A percentile compares a stretch with the other conserved stretches of the same genome.
Conservation (phyloP, 2,329 filamentous ascomycete genomes). For the Stenocarpella maydis region DNA sequence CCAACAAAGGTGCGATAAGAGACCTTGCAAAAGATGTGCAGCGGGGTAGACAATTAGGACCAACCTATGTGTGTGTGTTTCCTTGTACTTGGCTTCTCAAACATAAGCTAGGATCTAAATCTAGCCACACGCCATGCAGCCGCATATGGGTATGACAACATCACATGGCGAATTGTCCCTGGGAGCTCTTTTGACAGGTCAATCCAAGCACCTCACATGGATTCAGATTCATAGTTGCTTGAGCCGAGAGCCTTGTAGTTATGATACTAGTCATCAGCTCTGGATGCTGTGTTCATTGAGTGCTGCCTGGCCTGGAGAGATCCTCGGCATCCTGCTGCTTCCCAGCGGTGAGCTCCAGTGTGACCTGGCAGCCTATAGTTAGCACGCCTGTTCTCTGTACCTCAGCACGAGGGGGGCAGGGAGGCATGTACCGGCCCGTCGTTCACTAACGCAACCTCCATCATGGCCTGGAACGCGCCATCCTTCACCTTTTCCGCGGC, state of each 20-base stretch:
- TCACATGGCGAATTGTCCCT: neutral
- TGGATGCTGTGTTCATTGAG: neutral
- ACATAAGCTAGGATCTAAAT: too few relatives aligned
- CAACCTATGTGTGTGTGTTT: too few relatives aligned
- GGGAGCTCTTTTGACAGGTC: too few relatives aligned
- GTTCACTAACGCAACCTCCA: constrained; percentile 94
- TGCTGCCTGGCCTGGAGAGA: neutral
- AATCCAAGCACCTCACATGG: neutral
- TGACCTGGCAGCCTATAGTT: constrained; percentile 44
- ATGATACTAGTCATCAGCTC: too few relatives aligned
- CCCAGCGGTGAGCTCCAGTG: constrained; percentile 40
- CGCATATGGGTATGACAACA: neutral
- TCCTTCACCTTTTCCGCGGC: constrained; percentile 81
- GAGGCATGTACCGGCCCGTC: constrained; percentile 69
- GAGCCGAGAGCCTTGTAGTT: neutral
- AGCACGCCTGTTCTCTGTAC: constrained; percentile 24
- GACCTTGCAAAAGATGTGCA: neutral
- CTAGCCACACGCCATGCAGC: neutral
- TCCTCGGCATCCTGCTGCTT: constrained; percentile 26
- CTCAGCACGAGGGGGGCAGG: neutral
- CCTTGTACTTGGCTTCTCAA: neutral
- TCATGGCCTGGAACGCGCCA: constrained; percentile 98
- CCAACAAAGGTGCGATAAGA: neutral
- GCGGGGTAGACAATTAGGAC: neutral
- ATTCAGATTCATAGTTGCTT: neutral